Percentiles rank a stretch among this genome's conserved stretches.
phyloP scores from a whole-genome alignment of 2,329 filamentous ascomycete genomes.

The Penicillium crustosum region DNA sequence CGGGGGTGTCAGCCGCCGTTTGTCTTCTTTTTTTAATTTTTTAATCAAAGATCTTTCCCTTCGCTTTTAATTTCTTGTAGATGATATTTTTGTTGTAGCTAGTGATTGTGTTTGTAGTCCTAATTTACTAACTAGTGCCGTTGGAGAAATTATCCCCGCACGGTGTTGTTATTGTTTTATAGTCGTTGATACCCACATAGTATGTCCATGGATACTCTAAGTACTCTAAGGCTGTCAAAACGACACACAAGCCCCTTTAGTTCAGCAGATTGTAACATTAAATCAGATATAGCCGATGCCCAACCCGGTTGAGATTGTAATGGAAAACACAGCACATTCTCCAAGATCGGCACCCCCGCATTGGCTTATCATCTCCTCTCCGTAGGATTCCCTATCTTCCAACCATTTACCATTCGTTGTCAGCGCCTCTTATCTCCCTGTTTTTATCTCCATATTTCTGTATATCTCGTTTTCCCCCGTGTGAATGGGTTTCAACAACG shows the following conservation, averaged over 20 bases:
- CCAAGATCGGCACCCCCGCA: slow-evolving; percentile 19
- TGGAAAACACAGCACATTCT: neutral
- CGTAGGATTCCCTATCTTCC: slow-evolving; percentile 9
- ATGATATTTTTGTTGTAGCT: neutral
- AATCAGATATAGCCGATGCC: neutral
- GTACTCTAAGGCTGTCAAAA: too few relatives aligned
- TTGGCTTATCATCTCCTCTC: slow-evolving; percentile 18
- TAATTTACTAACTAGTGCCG: neutral
- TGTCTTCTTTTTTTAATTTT: neutral
- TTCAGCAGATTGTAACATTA: neutral
- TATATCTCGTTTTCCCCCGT: neutral
- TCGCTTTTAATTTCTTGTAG: neutral
- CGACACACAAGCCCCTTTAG: neutral
- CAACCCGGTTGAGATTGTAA: neutral
- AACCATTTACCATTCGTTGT: slow-evolving; percentile 19
- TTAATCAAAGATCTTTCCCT: neutral
- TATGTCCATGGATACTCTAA: neutral
- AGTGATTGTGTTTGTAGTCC: neutral
- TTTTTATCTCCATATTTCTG: slow-evolving; percentile 1
- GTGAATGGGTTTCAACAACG: slow-evolving; percentile 9
- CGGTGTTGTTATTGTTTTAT: too few relatives aligned
- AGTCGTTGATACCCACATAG: neutral
- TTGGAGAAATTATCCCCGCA: slow-evolving; percentile 6
- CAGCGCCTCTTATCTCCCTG: slow-evolving; percentile 10
- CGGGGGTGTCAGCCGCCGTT: neutral